These are phyloP conservation scores for Cladosporium halotolerans DNA, from an alignment of 2,329 filamentous ascomycete genomes.

Conservation along the genomic window DNA sequence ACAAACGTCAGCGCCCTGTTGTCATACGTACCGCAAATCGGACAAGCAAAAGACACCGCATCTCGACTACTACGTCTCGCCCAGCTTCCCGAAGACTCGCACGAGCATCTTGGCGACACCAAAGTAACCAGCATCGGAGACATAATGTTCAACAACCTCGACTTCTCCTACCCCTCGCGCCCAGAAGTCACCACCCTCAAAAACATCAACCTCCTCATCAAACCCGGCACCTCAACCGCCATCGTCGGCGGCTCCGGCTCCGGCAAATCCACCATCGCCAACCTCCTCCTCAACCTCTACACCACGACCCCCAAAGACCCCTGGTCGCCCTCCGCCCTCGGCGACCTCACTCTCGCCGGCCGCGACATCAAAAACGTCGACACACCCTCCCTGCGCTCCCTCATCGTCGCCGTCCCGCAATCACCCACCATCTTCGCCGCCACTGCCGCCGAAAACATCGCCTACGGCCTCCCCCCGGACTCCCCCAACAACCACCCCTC, in stretches of 20 bases:
- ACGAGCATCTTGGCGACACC: slow-evolving; percentile 51
- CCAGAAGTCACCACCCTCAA: slow-evolving; percentile 51
- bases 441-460: slow-evolving; percentile 73
- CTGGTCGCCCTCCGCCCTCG: slow-evolving; percentile 15
- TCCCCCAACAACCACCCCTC: slow-evolving; percentile 45
- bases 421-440: slow-evolving; percentile 70
- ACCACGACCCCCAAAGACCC: slow-evolving; percentile 58
- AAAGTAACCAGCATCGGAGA: slow-evolving; percentile 42
- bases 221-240: slow-evolving; percentile 60
- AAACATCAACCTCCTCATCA: slow-evolving; percentile 60
- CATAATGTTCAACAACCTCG: slow-evolving; percentile 56
- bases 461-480: slow-evolving; percentile 61
- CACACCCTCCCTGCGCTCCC: slow-evolving; percentile 52
- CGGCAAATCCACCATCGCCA: slow-evolving; percentile 82
- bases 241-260: slow-evolving; percentile 80
- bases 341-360: slow-evolving; percentile 53
- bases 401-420: slow-evolving; percentile 65
- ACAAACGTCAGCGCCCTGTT: slow-evolving; percentile 65
- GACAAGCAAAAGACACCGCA: slow-evolving; percentile 65
- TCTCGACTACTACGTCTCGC: slow-evolving; percentile 65
- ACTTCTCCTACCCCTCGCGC: slow-evolving; percentile 65
- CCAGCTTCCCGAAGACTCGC: slow-evolving; percentile 51
- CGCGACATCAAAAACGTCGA: slow-evolving; percentile 54
- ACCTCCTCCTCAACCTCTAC: slow-evolving; percentile 69
- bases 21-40: slow-evolving; percentile 72